Evolutionary conservation across 345 rosid species (phyloP).

Genomic region (Boechera divaricarpa): DNA sequence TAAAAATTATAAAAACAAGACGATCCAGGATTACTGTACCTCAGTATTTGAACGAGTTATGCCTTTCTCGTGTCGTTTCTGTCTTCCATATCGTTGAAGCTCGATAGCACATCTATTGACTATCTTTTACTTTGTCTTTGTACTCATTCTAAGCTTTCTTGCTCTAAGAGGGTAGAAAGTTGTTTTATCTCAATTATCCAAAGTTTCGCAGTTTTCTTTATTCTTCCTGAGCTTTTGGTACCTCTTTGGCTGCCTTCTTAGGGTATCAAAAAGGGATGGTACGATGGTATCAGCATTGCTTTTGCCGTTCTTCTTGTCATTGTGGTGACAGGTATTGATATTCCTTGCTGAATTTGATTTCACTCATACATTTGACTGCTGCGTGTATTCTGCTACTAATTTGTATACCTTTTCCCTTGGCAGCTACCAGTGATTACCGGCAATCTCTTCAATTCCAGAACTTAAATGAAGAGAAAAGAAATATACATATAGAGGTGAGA

Average conservation of each 20-base stretch:
- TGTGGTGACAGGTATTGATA: conserved; percentile 78
- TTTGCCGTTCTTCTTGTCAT: conserved; percentile 95
- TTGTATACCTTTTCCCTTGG: conserved; percentile 26
- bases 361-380: conserved; percentile 14
- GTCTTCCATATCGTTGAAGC: conserved; percentile 10
- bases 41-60: neutral
- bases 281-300: conserved; percentile 96
- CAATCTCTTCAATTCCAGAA: conserved; percentile 99
- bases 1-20: neutral
- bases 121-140: conserved; percentile 7
- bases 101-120: conserved; percentile 7
- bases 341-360: conserved; percentile 18
- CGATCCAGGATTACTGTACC: neutral
- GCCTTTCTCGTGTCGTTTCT: conserved; percentile 23
- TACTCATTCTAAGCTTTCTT: conserved; percentile 13
- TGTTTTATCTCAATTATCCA: conserved; percentile 23
- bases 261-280: conserved; percentile 96
- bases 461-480: conserved; percentile 92
- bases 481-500: conserved; percentile 86
- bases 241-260: conserved; percentile 37
- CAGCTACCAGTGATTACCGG: conserved; percentile 95
- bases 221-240: conserved; percentile 32
- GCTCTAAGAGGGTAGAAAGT: conserved; percentile 17
- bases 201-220: conserved; percentile 12
- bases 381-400: conserved; percentile 7